Evolutionary conservation across 2,329 filamentous ascomycete species (phyloP).

Genomic region (Trichocomaceae sp.): DNA sequence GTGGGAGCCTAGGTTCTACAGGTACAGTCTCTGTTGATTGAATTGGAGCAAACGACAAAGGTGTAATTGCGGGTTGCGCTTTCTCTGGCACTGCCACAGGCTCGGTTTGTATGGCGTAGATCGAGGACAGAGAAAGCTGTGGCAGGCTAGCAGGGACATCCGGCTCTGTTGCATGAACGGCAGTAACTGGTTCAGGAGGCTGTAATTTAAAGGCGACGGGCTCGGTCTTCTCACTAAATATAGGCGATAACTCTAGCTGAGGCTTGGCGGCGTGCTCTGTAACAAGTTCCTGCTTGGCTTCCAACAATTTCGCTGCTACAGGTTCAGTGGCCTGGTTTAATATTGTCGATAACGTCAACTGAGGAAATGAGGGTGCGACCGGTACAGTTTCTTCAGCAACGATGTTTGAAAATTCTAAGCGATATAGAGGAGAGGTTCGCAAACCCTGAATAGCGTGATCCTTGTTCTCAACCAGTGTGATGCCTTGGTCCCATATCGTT

Average conservation of each 20-base stretch:
- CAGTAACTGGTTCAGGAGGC: conserved; percentile 15
- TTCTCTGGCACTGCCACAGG: conserved; percentile 23
- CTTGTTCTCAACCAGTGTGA: conserved; percentile 11
- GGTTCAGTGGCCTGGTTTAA: conserved; percentile 13
- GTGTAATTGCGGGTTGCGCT: conserved; percentile 20
- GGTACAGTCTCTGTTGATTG: conserved; percentile 43
- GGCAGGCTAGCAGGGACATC: conserved; percentile 15
- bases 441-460: conserved; percentile 13
- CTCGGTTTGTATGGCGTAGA: conserved; percentile 26
- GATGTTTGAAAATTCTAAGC: conserved; percentile 29
- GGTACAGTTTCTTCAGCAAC: conserved; percentile 31
- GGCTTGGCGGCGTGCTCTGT: conserved; percentile 12
- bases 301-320: conserved; percentile 12
- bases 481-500: conserved; percentile 36
- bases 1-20: conserved; percentile 30
- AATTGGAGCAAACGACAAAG: conserved; percentile 38
- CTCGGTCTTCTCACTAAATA: conserved; percentile 24
- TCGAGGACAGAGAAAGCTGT: conserved; percentile 24
- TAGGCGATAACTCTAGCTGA: conserved; percentile 22
- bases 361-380: conserved; percentile 43
- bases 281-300: conserved; percentile 13
- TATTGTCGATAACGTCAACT: conserved; percentile 10
- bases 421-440: conserved; percentile 17
- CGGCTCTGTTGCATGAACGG: conserved; percentile 1
- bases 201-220: conserved; percentile 20